Evolutionary conservation across 148 eudicot species (phyloP).

Genomic region (Oxyria digyna): DNA sequence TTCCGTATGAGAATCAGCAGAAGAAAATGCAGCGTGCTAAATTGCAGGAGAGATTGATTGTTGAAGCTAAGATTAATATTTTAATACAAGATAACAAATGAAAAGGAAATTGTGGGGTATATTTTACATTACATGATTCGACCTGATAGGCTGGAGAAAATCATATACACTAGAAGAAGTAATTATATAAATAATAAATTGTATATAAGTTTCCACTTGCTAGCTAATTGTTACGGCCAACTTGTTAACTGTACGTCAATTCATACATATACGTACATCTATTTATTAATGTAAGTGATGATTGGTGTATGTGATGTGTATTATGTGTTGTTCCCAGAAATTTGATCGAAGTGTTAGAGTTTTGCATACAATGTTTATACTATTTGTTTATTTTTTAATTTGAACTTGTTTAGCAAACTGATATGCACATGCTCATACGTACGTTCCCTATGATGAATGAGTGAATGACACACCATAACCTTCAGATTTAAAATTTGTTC

Average conservation of each 20-base stretch:
- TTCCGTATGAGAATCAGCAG: slow-evolving; percentile 3
- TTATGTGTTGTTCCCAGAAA: background rate
- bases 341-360: too few species aligned
- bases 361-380: too few species aligned
- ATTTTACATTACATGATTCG: background rate
- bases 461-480: too few species aligned
- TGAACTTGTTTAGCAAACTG: too few species aligned
- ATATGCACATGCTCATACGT: too few species aligned
- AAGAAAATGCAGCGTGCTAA: slow-evolving; percentile 4
- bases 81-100: background rate
- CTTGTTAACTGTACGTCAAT: background rate
- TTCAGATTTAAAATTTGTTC: too few species aligned
- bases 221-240: background rate
- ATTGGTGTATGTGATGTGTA: background rate
- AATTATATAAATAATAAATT: background rate
- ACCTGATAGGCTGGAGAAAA: slow-evolving; percentile 6
- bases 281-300: background rate
- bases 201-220: background rate
- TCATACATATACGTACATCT: background rate
- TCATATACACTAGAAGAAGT: background rate
- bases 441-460: too few species aligned
- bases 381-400: too few species aligned
- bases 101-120: slow-evolving; percentile 3
- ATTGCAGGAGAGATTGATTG: slow-evolving; percentile 7
- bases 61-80: background rate